Evolutionary conservation across 1,284 basidiomycete genomes (phyloP), one percentile per base, ranked within the genome.

Genomic region (Kalmanozyma brasiliensis): DNA sequence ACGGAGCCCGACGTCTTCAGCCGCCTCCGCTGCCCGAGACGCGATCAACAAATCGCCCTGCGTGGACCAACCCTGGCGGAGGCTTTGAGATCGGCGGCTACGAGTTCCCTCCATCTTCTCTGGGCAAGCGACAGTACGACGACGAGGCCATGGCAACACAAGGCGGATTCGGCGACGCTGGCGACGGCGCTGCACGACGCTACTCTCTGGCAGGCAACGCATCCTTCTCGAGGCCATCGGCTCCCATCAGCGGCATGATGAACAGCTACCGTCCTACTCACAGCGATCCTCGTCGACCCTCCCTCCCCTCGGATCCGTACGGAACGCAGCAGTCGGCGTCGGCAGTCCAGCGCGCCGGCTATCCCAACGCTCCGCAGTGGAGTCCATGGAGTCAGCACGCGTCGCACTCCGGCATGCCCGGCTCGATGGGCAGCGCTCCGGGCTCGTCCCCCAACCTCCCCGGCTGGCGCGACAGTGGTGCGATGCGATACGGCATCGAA

Each of bases 101-200:
- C 52, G 69, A 72, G 24, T 72, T 67, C 38, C 64, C 69, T 20
- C 56, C 51, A 38, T 60, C 49, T 26, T 52, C 29, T 7, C 19
- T 72, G 36, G 69, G 69, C 36, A 72, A 72, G 52, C 69, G 64
- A 16, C 45, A 52, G 35, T 63, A 72, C 42, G 69, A 72, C 4
- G 64, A 67, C 26, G 64, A 72, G 8, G 30, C 47, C 20, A 35
- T 52, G 37, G 51, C 38, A 2, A 8, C 49, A n/a, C 40, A 47
- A 7, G 47, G 47, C 26, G 36, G 20, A 2, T 29, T 40, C 24
- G 49, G 40, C 29, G 63, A 66, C n/a, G 32, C 26, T 17, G 30
- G 19, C 29, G 69, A 72, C 34, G 32, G 33, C 14, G 49, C 60
- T 13, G 33, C 52, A 9, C 63, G 64, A 11, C 43, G 69, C 16